Evolutionary conservation across 495 filamentous ascomycete genomes (phyloP).

Genomic region (Penicillium paradoxum): DNA sequence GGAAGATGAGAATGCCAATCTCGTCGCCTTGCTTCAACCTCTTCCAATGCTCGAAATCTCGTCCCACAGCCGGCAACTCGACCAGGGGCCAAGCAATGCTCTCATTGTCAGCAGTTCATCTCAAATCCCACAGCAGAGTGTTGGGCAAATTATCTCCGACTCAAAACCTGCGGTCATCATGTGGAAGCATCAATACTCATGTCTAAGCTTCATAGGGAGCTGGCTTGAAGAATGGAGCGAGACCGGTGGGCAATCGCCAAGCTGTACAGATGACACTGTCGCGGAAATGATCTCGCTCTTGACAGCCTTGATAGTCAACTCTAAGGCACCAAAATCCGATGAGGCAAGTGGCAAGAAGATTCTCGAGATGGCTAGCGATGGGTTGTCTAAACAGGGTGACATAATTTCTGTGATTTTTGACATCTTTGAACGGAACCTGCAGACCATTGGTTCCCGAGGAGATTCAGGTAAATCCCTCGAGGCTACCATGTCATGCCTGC

Average conservation of each 20-base stretch:
- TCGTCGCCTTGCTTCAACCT: constrained; percentile 37
- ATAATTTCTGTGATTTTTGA: constrained; percentile 77
- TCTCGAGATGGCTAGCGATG: constrained; percentile 67
- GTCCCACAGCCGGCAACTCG: constrained; percentile 16
- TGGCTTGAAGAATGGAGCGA: constrained; percentile 58
- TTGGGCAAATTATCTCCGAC: constrained; percentile 66
- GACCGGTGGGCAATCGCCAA: constrained; percentile 31
- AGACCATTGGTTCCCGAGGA: constrained; percentile 53
- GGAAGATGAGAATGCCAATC: constrained; percentile 80
- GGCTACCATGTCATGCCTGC: constrained; percentile 66
- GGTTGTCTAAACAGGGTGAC: constrained; percentile 67
- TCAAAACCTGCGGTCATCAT: constrained; percentile 59
- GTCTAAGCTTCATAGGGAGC: constrained; percentile 68
- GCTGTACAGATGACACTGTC: constrained; percentile 44
- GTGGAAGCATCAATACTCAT: constrained; percentile 72
- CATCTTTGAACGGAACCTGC: constrained; percentile 72
- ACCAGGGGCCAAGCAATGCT: constrained; percentile 24
- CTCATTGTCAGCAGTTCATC: constrained; percentile 38
- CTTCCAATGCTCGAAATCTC: constrained; percentile 37
- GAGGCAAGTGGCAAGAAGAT: constrained; percentile 46
- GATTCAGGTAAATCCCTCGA: constrained; percentile 49
- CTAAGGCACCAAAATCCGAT: constrained; percentile 25
- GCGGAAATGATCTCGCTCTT: constrained; percentile 62
- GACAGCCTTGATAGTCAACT: constrained; percentile 48
- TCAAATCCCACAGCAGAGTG: constrained; percentile 54